Evolutionary conservation across 164 flowering plant genomes (phyloP).

Genomic region (Santalum album): DNA sequence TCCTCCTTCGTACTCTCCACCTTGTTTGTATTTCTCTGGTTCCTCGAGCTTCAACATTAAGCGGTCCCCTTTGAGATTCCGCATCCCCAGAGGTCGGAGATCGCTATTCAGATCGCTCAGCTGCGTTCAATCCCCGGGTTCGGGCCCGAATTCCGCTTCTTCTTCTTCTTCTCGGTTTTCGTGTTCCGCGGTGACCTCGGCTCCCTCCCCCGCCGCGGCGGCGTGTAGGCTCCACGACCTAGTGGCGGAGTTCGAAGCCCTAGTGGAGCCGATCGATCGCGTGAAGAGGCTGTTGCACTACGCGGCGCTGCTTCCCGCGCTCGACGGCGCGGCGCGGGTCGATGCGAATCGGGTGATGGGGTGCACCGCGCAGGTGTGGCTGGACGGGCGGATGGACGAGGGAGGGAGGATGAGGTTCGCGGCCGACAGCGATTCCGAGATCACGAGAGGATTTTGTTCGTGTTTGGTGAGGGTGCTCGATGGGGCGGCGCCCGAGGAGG

Average conservation of each 20-base stretch:
- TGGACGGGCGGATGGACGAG: constrained; percentile 42
- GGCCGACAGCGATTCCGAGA: constrained; percentile 88
- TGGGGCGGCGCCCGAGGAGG: constrained; percentile 66
- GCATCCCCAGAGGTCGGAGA: neutral
- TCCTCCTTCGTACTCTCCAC: constrained; percentile 9
- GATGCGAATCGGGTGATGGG: constrained; percentile 71
- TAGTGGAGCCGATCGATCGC: constrained; percentile 62
- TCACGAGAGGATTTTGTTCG: constrained; percentile 63
- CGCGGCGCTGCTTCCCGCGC: constrained; percentile 35
- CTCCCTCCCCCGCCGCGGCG: constrained; percentile 19
- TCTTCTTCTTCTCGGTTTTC: constrained; percentile 15
- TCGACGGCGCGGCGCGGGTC: constrained; percentile 33
- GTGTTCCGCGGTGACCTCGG: constrained; percentile 28
- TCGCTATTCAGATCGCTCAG: constrained; percentile 9
- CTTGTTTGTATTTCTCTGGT: neutral
- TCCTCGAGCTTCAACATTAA: neutral
- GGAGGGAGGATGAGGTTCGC: constrained; percentile 49
- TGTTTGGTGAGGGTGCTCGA: constrained; percentile 62
- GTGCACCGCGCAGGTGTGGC: constrained; percentile 88
- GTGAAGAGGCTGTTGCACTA: constrained; percentile 63
- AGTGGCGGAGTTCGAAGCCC: constrained; percentile 47
- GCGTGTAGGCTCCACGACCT: constrained; percentile 26
- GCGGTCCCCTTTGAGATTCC: neutral
- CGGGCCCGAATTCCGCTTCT: constrained; percentile 9
- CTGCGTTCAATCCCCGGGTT: constrained; percentile 15